Conservation (phyloP, 108 stramenopile species). For the Aurantiochytrium sp. region DNA sequence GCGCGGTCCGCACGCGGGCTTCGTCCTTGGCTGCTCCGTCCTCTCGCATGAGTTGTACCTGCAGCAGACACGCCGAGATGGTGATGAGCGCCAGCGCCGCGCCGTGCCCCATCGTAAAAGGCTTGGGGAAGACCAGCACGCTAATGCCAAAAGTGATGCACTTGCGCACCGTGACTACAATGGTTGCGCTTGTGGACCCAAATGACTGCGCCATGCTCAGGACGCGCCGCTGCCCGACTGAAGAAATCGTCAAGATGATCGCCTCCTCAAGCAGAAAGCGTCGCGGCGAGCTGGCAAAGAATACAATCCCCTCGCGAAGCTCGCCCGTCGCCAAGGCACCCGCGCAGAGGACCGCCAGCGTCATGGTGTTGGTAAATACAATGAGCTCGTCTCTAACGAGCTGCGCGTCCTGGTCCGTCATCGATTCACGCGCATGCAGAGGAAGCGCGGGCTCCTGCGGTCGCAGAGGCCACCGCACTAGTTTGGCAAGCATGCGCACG, state of each 20-base stretch:
- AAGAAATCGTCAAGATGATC: neutral
- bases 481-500: too few relatives aligned
- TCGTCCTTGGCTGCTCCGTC: neutral
- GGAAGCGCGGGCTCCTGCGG: too few relatives aligned
- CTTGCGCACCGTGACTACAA: conserved; percentile 14
- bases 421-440: too few relatives aligned
- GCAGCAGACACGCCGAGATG: neutral
- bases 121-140: neutral
- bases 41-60: neutral
- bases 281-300: neutral
- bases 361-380: neutral
- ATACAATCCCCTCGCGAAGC: neutral
- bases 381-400: neutral
- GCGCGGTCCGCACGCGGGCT: too few relatives aligned
- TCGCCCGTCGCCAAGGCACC: neutral
- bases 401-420: too few relatives aligned
- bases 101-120: neutral
- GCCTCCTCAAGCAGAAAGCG: neutral
- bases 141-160: neutral
- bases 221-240: neutral
- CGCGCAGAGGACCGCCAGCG: neutral
- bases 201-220: neutral
- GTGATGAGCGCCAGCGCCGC: neutral
- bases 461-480: too few relatives aligned
- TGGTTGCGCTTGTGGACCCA: conserved; percentile 2